Conservation (phyloP, 306 rosid genomes). For the Casuarina equisetifolia region DNA sequence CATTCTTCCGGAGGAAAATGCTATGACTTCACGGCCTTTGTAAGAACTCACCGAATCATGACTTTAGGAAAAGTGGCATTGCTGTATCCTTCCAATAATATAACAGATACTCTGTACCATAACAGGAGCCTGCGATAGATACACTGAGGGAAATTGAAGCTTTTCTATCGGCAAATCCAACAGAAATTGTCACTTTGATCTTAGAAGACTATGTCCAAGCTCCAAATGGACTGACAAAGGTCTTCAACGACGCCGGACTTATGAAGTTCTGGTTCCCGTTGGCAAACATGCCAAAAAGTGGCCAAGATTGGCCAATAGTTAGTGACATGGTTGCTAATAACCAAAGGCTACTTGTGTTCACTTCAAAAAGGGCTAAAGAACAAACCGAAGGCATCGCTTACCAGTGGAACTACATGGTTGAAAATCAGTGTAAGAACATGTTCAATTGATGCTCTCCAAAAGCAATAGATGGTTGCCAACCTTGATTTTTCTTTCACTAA, state of each 20-base stretch:
- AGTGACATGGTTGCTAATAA: conserved; percentile 76
- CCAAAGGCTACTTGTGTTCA: conserved; percentile 75
- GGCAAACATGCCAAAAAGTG: conserved; percentile 66
- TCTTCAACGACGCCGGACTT: conserved; percentile 59
- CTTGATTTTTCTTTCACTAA: background rate
- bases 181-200: conserved; percentile 79
- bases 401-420: conserved; percentile 92
- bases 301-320: conserved; percentile 83
- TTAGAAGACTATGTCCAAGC: conserved; percentile 88
- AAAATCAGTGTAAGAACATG: conserved; percentile 65
- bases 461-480: no score
- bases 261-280: conserved; percentile 85
- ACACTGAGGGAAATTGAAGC: conserved; percentile 70
- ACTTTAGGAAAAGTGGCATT: no score
- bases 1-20: conserved; percentile 82
- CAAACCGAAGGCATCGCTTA: conserved; percentile 78
- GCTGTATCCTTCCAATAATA: no score
- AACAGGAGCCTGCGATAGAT: conserved; percentile 71
- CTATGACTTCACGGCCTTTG: conserved; percentile 74
- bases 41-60: conserved; percentile 14
- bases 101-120: background rate
- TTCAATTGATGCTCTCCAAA: background rate
- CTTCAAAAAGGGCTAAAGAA: conserved; percentile 61
- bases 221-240: conserved; percentile 74
- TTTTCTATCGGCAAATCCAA: conserved; percentile 63